Conservation (phyloP, 306 rosid genomes). For the Alnus rubra region DNA sequence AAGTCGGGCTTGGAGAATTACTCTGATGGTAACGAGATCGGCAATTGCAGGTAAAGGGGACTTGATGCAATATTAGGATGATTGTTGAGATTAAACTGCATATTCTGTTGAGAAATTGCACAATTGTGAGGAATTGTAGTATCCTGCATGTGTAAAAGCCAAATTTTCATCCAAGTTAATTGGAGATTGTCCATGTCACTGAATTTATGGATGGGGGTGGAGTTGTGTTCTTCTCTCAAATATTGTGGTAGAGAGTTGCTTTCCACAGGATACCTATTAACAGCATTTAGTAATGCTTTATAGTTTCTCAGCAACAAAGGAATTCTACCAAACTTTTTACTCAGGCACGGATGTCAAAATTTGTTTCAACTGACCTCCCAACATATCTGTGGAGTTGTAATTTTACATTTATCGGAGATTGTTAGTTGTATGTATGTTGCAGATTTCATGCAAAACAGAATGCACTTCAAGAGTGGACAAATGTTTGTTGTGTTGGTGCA, state of each 20-base stretch:
- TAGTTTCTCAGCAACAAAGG: background rate
- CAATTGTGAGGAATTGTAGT: slow-evolving; percentile 2
- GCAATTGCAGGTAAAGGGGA: slow-evolving; percentile 22
- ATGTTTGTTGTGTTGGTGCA: background rate
- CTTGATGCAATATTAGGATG: background rate
- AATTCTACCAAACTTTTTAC: too few species aligned
- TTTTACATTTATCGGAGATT: background rate
- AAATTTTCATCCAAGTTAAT: background rate
- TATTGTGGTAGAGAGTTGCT: background rate
- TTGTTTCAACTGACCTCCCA: background rate
- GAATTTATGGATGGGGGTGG: background rate
- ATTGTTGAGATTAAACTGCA: slow-evolving; percentile 27
- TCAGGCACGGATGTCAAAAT: too few species aligned
- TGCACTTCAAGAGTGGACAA: background rate
- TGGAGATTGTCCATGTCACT: background rate
- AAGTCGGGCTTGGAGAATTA: slow-evolving; percentile 12
- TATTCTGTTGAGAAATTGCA: slow-evolving; percentile 17
- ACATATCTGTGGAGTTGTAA: background rate
- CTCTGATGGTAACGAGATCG: background rate
- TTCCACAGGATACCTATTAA: background rate
- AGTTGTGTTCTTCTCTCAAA: background rate
- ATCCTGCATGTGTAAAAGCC: background rate
- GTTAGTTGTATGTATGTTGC: background rate
- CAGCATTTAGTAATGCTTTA: background rate
- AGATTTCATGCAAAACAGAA: background rate